Evolutionary conservation across 2,329 filamentous ascomycete genomes (phyloP), one percentile per base, ranked within the genome.

Genomic region (Clonostachys rhizophaga): DNA sequence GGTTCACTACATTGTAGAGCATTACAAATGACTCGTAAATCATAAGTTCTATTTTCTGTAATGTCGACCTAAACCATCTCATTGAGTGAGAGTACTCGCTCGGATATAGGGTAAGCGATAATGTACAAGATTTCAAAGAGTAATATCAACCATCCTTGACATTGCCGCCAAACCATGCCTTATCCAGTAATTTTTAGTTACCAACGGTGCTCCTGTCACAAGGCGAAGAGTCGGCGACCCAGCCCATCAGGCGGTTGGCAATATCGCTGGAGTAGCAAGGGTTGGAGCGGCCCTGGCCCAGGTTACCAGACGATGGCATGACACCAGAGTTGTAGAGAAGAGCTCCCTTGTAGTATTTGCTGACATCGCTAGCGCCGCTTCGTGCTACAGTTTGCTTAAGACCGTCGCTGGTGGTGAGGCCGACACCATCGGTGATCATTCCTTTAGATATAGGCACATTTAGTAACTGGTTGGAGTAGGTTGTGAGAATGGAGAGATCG

Each of bases 291-390:
- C 50, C 50, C 7, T 48, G 35, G 13, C 52, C 61, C 16, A 70
- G 57, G 48, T 70, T 65, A 2, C 57, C 57, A 6, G 53, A 54
- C 1, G 52, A 6, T 37, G 55, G 58, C 18, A 70, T 54, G 0
- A 58, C 58, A 34, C 68, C 68, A 0, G 68, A 70, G 54, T 71
- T 71, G 56, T 71, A 71, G 41, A 63, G 56, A 24, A 67, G 56
- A 8, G 68, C 66, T 17, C 62, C 67, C 42, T 59, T 60, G 51
- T 63, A 65, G 52, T 58, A 63, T n/a, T 44, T 54, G 33, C 55
- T 54, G 33, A 54, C 61, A 11, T 59, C 60, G 4, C 46, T 51
- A 24, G 49, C 51, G 16, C 57, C 57, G 20, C 58, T 50, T 46
- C 60, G 44, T 16, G 55, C 57, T 35, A 68, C 54, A 48, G 61